Evolutionary conservation across 192 early-diverging fungal species (phyloP), one percentile per base, ranked within the genome.

Genomic region (Podila verticillata): DNA sequence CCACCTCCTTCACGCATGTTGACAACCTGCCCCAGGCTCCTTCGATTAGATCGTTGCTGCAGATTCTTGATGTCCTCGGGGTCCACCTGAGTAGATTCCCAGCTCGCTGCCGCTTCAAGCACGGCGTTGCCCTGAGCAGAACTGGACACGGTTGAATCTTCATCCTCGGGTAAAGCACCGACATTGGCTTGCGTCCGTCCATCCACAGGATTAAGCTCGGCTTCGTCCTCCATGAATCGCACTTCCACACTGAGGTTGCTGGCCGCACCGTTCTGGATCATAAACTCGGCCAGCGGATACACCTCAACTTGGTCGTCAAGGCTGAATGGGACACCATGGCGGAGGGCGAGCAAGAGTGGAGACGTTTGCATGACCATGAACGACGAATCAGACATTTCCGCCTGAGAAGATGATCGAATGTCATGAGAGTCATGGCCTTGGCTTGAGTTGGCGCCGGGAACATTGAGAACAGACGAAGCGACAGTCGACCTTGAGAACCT

Each of bases 311-410:
- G 29, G 20, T 63, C 56, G 24, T 80, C 70, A 29, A 72, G 57
- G 44, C 65, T 72, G 48, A 80, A 80, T 0, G 70, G 77, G 3
- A 68, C 66, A 6, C 77, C 62, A 39, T 80, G 65, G 22, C 77
- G 70, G 15, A 80, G 70, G 15, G 77, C 69, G 39, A 80, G 71
- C 70, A 80, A 34, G 5, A 80, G 57, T 12, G 77, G 77, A 4
- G 77, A 68, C 39, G 77, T 72, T 32, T 80, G 77, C 57, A 80
- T 49, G 30, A 86, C 84, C 72, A 63, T 81, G 61, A 72, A 79
- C 15, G 75, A 72, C 2, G 70, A 68, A 13, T 28, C 48, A 3
- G 54, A 36, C 24, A 34, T 61, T 9, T 69, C 62, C 4, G 61
- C 54, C 47, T 29, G 48, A 8, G 39, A 58, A 13, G 34, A 7